Conservation (phyloP, 225 moss, liverwort and hornwort genomes). For the Physcomitrellopsis africana region DNA sequence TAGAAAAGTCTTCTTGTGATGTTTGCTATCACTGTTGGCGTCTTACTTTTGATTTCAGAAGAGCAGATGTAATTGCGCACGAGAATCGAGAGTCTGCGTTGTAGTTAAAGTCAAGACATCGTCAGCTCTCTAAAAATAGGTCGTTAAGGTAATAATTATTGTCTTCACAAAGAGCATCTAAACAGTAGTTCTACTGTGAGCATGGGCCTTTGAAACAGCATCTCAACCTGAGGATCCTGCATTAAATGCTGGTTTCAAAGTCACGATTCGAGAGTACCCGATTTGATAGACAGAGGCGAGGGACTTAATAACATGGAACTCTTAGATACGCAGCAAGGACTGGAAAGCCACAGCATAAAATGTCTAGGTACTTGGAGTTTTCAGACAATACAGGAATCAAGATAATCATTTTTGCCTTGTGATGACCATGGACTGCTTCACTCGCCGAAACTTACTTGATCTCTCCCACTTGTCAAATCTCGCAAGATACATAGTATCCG, state of each 20-base stretch:
- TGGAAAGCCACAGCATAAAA: background rate
- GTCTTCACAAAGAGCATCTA: background rate
- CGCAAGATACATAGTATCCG: constrained; percentile 62
- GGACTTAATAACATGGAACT: too few relatives aligned
- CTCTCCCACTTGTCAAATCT: constrained; percentile 88
- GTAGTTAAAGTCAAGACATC: background rate
- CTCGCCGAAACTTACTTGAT: constrained; percentile 40
- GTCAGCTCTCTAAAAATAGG: constrained; percentile 22
- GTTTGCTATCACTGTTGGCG: constrained; percentile 1
- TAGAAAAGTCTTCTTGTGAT: background rate
- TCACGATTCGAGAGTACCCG: too few relatives aligned
- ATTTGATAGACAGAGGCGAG: too few relatives aligned
- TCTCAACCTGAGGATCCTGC: too few relatives aligned
- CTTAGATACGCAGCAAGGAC: background rate
- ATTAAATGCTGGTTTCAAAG: too few relatives aligned
- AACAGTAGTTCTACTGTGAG: background rate
- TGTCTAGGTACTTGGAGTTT: too few relatives aligned
- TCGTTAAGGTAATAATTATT: background rate
- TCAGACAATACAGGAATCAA: too few relatives aligned
- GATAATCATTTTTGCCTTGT: too few relatives aligned
- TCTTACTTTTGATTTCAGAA: constrained; percentile 55
- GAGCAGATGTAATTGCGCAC: constrained; percentile 54
- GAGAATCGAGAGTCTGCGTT: constrained; percentile 39
- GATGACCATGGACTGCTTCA: too few relatives aligned
- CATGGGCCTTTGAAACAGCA: too few relatives aligned